Evolutionary conservation across 495 filamentous ascomycete species (phyloP).

Genomic region (Penicillium diatomitis): DNA sequence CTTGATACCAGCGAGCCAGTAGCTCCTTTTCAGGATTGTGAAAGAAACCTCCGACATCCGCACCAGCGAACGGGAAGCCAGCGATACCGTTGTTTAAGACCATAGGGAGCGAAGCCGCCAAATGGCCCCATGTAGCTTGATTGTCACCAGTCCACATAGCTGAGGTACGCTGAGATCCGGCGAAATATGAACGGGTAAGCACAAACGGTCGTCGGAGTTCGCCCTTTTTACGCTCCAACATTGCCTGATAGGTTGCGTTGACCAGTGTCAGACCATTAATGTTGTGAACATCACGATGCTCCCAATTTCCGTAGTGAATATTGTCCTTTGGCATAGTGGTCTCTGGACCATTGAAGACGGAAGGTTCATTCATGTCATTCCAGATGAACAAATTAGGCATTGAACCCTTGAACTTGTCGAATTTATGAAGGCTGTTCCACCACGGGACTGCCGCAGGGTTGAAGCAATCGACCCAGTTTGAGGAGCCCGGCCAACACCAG

Average conservation of each 20-base stretch:
- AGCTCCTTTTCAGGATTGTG: conserved; percentile 90
- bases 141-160: conserved; percentile 99
- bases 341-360: conserved; percentile 96
- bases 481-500: conserved; percentile 97
- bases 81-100: conserved; percentile 82
- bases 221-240: conserved; percentile 71
- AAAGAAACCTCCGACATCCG: conserved; percentile 97
- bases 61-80: conserved; percentile 89
- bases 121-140: conserved; percentile 85
- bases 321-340: conserved; percentile 97
- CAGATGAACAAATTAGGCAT: conserved; percentile 82
- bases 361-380: conserved; percentile 99
- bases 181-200: conserved; percentile 83
- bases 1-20: conserved; percentile 89
- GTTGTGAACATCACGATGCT: conserved; percentile 95
- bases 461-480: conserved; percentile 92
- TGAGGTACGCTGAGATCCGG: conserved; percentile 78
- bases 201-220: conserved; percentile 79
- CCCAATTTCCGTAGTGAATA: conserved; percentile 83
- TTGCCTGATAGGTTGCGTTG: conserved; percentile 81
- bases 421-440: conserved; percentile 85
- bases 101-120: conserved; percentile 82
- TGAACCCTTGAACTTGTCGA: conserved; percentile 74
- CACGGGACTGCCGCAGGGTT: conserved; percentile 77
- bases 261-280: conserved; percentile 87